Evolutionary conservation across 2,329 filamentous ascomycete species (phyloP).

Genomic region (Cryphonectria radicalis): DNA sequence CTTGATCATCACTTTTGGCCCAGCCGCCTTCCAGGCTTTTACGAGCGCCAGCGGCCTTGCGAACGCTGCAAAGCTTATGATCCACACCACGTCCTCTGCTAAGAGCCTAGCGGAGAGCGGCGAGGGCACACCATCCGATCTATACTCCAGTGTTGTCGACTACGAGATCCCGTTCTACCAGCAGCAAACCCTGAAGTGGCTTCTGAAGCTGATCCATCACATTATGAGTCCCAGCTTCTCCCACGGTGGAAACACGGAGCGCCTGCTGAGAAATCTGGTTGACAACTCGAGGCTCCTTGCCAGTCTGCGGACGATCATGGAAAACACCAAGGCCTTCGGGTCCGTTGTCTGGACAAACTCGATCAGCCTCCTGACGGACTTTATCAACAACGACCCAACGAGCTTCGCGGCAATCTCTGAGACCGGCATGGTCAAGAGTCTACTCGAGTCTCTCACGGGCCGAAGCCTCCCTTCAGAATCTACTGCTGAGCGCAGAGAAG

Average conservation of each 20-base stretch:
- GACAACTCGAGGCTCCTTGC: slow-evolving; percentile 85
- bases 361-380: slow-evolving; percentile 88
- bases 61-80: slow-evolving; percentile 84
- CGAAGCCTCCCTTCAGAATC: slow-evolving; percentile 47
- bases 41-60: slow-evolving; percentile 84
- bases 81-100: slow-evolving; percentile 75
- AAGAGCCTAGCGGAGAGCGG: slow-evolving; percentile 68
- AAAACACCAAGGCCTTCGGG: slow-evolving; percentile 79
- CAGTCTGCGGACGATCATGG: slow-evolving; percentile 80
- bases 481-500: slow-evolving; percentile 31
- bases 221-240: slow-evolving; percentile 80
- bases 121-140: slow-evolving; percentile 70
- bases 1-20: slow-evolving; percentile 79
- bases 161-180: slow-evolving; percentile 93
- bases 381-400: slow-evolving; percentile 98
- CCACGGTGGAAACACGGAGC: slow-evolving; percentile 80
- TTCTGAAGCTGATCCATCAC: slow-evolving; percentile 95
- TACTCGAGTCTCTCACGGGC: slow-evolving; percentile 79
- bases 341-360: slow-evolving; percentile 96
- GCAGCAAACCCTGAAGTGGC: slow-evolving; percentile 89
- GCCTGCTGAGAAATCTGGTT: slow-evolving; percentile 87
- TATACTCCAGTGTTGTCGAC: slow-evolving; percentile 82
- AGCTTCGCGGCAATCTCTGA: slow-evolving; percentile 96
- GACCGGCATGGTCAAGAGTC: slow-evolving; percentile 84
- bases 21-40: slow-evolving; percentile 79